Evolutionary conservation across 2,329 filamentous ascomycete genomes (phyloP).

Genomic region (Aspergillaceae sp.): DNA sequence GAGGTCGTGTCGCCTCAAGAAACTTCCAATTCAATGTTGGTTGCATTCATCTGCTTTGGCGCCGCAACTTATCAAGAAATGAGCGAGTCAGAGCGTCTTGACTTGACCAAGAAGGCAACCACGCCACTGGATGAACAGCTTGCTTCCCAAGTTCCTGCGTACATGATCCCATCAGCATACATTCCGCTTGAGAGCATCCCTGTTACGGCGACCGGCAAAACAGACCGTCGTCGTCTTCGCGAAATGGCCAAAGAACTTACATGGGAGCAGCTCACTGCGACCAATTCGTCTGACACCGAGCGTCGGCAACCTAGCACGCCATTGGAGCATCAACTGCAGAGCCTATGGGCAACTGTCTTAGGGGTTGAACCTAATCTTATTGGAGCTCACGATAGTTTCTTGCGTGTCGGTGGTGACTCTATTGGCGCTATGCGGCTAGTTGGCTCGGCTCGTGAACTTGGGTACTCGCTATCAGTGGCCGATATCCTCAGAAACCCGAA

Average conservation of each 20-base stretch:
- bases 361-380: not conserved
- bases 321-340: not conserved
- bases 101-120: no score
- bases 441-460: not conserved
- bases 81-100: no score
- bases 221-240: not conserved
- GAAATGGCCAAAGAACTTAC: not conserved
- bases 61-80: no score
- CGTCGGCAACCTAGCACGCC: not conserved
- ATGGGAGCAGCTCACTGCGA: not conserved
- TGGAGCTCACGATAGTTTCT: not conserved
- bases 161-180: no score
- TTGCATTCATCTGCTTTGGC: not conserved
- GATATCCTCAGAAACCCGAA: not conserved
- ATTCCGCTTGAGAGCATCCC: no score
- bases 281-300: no score
- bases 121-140: no score
- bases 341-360: not conserved
- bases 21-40: not conserved
- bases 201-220: not conserved
- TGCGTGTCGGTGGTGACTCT: not conserved
- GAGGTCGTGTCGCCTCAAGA: not conserved
- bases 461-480: not conserved
- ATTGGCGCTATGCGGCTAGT: not conserved
- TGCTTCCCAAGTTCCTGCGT: no score